phyloP scores from a whole-genome alignment of 768 basidiomycete genomes.

The Podaxis sp. region DNA sequence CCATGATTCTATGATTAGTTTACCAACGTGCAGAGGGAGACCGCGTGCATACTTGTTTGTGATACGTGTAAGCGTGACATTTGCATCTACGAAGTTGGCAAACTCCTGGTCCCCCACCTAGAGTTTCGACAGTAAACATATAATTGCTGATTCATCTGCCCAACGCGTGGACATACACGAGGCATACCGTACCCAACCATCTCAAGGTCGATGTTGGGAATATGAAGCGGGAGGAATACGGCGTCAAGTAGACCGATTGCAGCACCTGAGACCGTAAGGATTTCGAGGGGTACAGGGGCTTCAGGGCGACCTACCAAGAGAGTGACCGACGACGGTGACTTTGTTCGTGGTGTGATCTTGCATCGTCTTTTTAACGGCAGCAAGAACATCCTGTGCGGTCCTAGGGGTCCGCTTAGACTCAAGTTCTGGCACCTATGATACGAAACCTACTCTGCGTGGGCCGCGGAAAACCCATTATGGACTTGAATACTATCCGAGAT shows the following conservation, averaged over 20 bases:
- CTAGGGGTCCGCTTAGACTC: neutral
- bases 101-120: constrained; percentile 43
- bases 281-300: neutral
- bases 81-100: constrained; percentile 38
- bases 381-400: constrained; percentile 37
- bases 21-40: neutral
- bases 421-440: too few relatives aligned
- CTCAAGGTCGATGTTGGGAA: constrained; percentile 36
- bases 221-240: constrained; percentile 42
- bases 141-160: neutral
- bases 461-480: constrained; percentile 50
- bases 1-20: neutral
- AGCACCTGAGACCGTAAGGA: constrained; percentile 33
- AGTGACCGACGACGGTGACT: constrained; percentile 36
- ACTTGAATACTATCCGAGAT: constrained; percentile 38
- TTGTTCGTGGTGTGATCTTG: constrained; percentile 14
- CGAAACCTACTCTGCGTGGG: constrained; percentile 33
- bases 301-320: constrained; percentile 10
- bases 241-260: constrained; percentile 49
- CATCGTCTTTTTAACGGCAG: constrained; percentile 13
- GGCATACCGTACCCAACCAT: constrained; percentile 46
- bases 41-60: constrained; percentile 28
- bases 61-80: constrained; percentile 35
- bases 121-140: constrained; percentile 11
- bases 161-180: constrained; percentile 26